Conservation (phyloP, 164 flowering plant species). For the Saururus chinensis region DNA sequence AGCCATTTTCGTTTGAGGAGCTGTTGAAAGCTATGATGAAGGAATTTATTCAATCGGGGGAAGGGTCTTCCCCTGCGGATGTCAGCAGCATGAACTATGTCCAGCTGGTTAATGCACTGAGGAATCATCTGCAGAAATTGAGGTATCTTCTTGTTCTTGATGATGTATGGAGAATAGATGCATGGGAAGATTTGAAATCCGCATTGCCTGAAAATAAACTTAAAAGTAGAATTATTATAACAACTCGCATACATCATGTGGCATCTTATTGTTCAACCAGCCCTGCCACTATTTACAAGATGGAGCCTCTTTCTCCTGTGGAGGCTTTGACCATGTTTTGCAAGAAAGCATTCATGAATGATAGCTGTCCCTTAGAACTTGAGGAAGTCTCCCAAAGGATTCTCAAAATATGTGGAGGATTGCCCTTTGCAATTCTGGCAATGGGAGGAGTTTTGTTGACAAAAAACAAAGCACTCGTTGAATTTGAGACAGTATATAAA, state of each 20-base stretch:
- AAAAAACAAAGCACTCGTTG: neutral
- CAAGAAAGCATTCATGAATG: constrained; percentile 14
- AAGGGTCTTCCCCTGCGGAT: neutral
- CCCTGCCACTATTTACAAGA: neutral
- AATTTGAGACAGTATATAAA: constrained; percentile 9
- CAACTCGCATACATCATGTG: constrained; percentile 15
- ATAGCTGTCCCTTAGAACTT: constrained; percentile 12
- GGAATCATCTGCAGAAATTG: neutral
- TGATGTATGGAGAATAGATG: constrained; percentile 23
- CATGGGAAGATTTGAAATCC: constrained; percentile 14
- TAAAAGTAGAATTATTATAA: constrained; percentile 30
- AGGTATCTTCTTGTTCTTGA: constrained; percentile 25
- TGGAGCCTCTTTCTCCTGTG: neutral
- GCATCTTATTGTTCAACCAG: neutral
- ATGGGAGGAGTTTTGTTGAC: constrained; percentile 13
- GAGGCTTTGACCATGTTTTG: constrained; percentile 28
- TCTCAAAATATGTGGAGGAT: too few relatives aligned
- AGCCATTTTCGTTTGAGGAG: too few relatives aligned
- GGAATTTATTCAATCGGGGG: neutral
- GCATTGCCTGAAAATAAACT: too few relatives aligned
- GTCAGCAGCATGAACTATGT: constrained; percentile 21
- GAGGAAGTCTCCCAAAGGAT: constrained; percentile 19
- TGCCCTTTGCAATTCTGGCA: constrained; percentile 15
- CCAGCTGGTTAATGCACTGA: too few relatives aligned
- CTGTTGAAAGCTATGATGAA: constrained; percentile 5